Base-by-base conservation (phyloP, 2,329 filamentous ascomycete genomes). In the Coniochaeta sp. region DNA sequence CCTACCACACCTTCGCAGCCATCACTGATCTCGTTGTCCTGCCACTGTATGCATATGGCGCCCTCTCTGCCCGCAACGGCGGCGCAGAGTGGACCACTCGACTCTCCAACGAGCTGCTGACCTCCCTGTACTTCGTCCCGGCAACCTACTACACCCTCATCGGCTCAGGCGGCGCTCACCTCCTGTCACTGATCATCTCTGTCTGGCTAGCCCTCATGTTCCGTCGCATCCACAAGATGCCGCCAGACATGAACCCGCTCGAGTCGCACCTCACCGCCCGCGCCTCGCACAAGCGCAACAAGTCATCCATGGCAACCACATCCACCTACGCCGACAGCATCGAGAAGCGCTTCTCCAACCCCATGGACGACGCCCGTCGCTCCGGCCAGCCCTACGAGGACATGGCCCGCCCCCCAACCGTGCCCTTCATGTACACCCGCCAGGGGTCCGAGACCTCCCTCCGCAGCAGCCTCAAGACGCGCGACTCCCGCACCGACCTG, bases 181-280 rank as follows among this genome's bases (percentile, higher is more conserved):
- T 87, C 0, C 56, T 89, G 9, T 89, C 89, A 1, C 68, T 94
- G 1, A 67, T 74, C 16, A 72, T 95, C 31, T 89, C 89, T 5
- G 65, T 89, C 28, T 96, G 87, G 70, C 75, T 97, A 24, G 82
- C 83, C 14, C 65, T 88, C 50, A 81, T 87, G 59, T 97, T 96
- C 80, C 82, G 85, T 35, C 86, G 87, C 63, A 96, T 97, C 61
- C 77, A 84, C 5, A 75, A 78, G 18, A 78, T 96, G 65, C 92
- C 92, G 6, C 91, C 92, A 0, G 92, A 97, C 63, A 90, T 96
- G 87, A 97, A 97, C 65, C 92, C 92, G 1, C 76, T 97, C 13
- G 91, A 96, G 65, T 83, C 88, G 58, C 85, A 92, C 61, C 72
- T 95, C 53, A 96, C 91, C 1, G 84, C 89, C 10, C 81, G 85